Evolutionary conservation across 768 basidiomycete species (phyloP).

Genomic region (Collybia sp.): DNA sequence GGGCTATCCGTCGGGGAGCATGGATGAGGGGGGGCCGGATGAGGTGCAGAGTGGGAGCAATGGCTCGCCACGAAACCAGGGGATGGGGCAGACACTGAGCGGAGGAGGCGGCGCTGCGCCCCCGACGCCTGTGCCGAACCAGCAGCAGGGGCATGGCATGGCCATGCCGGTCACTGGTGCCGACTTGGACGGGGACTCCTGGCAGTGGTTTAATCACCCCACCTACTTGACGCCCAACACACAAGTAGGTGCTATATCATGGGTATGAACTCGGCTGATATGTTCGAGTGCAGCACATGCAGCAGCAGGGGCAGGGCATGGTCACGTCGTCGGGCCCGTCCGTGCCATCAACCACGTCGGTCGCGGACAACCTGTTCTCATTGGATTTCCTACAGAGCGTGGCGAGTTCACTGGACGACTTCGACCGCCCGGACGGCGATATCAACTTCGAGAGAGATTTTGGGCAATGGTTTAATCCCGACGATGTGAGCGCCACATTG

Average conservation of each 20-base stretch:
- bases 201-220: too few relatives aligned
- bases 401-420: conserved; percentile 34
- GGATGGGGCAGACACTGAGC: conserved; percentile 19
- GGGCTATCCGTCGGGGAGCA: conserved; percentile 17
- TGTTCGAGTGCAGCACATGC: conserved; percentile 15
- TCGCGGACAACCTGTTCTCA: conserved; percentile 23
- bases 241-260: conserved; percentile 15
- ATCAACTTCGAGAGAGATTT: conserved; percentile 73
- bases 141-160: conserved; percentile 8
- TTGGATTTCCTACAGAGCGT: conserved; percentile 44
- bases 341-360: conserved; percentile 6
- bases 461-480: conserved; percentile 70
- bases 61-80: conserved; percentile 17
- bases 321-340: conserved; percentile 9
- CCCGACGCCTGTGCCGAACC: conserved; percentile 19
- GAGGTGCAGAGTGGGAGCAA: conserved; percentile 14
- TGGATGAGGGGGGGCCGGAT: conserved; percentile 18
- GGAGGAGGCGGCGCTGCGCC: conserved; percentile 22
- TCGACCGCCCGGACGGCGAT: conserved; percentile 43
- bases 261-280: not conserved
- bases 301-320: conserved; percentile 1
- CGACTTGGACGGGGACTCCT: conserved; percentile 19
- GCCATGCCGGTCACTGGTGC: conserved; percentile 20
- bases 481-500: conserved; percentile 29
- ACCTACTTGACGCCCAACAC: conserved; percentile 31